phyloP scores from a whole-genome alignment of 2,329 filamentous ascomycete species.

The Ceratocystis colombiana region DNA sequence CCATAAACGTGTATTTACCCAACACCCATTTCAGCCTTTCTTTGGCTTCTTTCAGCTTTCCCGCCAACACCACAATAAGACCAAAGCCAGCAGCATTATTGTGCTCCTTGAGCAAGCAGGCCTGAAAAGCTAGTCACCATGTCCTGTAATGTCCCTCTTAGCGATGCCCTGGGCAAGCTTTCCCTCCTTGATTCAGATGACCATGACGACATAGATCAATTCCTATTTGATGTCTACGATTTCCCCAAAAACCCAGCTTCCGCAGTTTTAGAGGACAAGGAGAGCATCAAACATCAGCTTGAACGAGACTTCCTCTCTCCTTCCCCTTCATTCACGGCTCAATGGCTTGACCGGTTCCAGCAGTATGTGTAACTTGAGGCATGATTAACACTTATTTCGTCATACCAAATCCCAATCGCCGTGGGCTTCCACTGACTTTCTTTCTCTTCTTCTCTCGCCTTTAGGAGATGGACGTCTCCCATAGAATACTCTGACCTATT shows the following conservation, averaged over 20 bases:
- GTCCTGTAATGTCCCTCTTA: not conserved
- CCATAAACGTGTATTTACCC: too few relatives aligned
- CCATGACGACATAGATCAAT: constrained; percentile 20
- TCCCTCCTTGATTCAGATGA: constrained; percentile 17
- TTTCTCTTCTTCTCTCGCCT: not conserved
- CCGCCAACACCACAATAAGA: too few relatives aligned
- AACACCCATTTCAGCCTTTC: too few relatives aligned
- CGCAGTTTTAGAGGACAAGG: constrained; percentile 31
- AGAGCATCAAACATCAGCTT: constrained; percentile 58
- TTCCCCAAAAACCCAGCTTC: not conserved
- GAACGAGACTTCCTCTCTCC: constrained; percentile 72
- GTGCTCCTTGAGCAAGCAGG: too few relatives aligned
- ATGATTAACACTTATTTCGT: too few relatives aligned
- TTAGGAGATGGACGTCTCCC: constrained; percentile 62
- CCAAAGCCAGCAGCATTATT: too few relatives aligned
- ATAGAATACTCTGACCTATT: constrained; percentile 77
- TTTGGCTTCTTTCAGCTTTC: too few relatives aligned
- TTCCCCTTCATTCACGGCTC: constrained; percentile 64
- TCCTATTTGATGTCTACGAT: constrained; percentile 18
- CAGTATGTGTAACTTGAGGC: constrained; percentile 41
- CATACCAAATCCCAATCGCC: not conserved
- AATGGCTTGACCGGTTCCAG: constrained; percentile 84
- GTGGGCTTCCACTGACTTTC: not conserved
- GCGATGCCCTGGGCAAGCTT: constrained; percentile 8
- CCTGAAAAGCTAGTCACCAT: not conserved